These are phyloP conservation scores for Serendipita sp. DNA, from an alignment of 1,284 basidiomycete genomes.

Conservation along the genomic window DNA sequence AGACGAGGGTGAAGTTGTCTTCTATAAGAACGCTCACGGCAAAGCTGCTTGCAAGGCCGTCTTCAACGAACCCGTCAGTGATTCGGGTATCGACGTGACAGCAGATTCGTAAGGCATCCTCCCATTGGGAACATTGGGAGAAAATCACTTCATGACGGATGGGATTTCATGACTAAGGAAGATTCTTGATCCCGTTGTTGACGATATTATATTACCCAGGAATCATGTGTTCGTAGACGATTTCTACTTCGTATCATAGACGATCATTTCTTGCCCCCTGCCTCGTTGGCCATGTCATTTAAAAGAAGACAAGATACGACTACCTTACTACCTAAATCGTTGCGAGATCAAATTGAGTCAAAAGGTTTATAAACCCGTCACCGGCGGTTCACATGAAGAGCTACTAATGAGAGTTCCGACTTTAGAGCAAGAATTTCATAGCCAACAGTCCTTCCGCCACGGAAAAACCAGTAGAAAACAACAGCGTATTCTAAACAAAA, in stretches of 20 bases:
- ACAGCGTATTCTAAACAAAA: conserved; percentile 44
- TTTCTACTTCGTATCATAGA: not conserved
- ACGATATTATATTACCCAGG: not conserved
- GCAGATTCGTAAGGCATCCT: conserved; percentile 11
- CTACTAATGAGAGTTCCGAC: not conserved
- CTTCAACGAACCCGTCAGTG: conserved; percentile 53
- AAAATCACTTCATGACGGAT: no score
- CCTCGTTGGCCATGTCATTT: not conserved
- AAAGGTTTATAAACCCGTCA: not conserved
- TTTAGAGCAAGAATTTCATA: not conserved
- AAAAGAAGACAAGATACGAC: not conserved
- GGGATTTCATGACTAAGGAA: no score
- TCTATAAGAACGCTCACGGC: conserved; percentile 82
- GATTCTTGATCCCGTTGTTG: not conserved
- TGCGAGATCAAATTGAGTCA: not conserved
- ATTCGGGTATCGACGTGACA: conserved; percentile 73
- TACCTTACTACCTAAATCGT: not conserved
- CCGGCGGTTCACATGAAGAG: not conserved
- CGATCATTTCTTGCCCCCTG: not conserved
- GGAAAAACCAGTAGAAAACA: conserved; percentile 31
- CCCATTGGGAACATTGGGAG: no score
- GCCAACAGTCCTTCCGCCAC: not conserved
- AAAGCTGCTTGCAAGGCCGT: conserved; percentile 56
- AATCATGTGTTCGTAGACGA: not conserved
- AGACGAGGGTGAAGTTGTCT: conserved; percentile 79